Evolutionary conservation across 2,329 filamentous ascomycete genomes (phyloP), one percentile per base, ranked within the genome.

Genomic region (Neofusicoccum sp.): DNA sequence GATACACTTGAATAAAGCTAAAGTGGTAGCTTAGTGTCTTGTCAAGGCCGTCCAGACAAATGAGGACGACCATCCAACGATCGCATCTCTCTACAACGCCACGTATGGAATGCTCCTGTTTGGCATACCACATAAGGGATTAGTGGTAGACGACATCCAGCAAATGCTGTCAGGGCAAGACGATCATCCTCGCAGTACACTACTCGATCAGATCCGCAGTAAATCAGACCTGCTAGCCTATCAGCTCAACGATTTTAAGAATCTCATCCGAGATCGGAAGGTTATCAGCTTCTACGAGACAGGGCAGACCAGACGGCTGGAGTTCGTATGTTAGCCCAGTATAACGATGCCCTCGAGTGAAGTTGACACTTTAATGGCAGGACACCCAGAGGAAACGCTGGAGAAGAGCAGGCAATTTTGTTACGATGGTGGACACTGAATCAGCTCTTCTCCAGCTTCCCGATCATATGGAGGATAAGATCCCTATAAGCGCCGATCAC

Each of bases 221-320:
- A 39, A 41, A 3, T 54, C 49, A 6, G 49, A 54, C 2, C 0
- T 12, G 3, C 66, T 74, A 1, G 44, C 47, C 12, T 52, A 50
- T 45, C 71, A 73, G 33, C 62, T 72, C 1, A 62, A 41, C 0
- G 66, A 70, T 39, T 74, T 74, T 50, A 72, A 67, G 50, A 70
- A 74, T 48, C 44, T 72, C 49, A 66, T 71, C 39, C 62, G 67
- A 14, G 70, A 73, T 43, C 64, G 69, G 1, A 73, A 71, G 58
- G 67, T 74, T 36, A 64, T 71, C 34, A 73, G 67, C 63, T 74
- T 74, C 58, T 74, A 69, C 41, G 71, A 74, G 60, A 71, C 64
- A 11, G n/a, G 64, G 16, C 69, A 70, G 44, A 72, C 71, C 1
- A 65, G 62, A 49, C 62, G 64, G 49, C 48, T 73, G 9, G 47